Conservation (phyloP, 331 rosid genomes). For the Phaseolus coccineus region DNA sequence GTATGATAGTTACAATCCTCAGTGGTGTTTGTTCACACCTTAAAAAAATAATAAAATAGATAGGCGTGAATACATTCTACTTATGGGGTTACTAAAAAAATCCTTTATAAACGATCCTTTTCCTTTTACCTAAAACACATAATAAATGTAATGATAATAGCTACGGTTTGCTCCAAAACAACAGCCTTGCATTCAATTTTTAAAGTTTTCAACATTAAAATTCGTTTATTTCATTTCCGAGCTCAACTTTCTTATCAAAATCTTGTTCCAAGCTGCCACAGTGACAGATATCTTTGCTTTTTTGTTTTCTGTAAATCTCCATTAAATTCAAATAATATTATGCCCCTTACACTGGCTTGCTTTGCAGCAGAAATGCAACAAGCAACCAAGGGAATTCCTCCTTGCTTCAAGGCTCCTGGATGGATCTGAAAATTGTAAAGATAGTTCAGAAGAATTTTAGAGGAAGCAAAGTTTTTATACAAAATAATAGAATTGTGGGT, state of each 20-base stretch:
- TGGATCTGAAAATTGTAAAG: slow-evolving; percentile 74
- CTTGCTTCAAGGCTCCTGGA: slow-evolving; percentile 87
- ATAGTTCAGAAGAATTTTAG: slow-evolving; percentile 37
- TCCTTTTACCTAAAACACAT: background rate
- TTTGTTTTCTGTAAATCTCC: slow-evolving; percentile 18
- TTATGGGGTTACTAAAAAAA: background rate
- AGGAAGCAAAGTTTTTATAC: slow-evolving; percentile 27
- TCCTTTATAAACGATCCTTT: background rate
- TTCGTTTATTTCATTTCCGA: slow-evolving; percentile 14
- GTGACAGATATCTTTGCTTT: slow-evolving; percentile 20
- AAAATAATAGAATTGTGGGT: slow-evolving; percentile 27
- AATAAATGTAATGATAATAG: slow-evolving; percentile 12
- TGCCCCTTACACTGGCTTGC: slow-evolving; percentile 81
- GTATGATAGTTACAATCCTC: no score
- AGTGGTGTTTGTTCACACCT: background rate
- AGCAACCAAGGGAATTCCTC: slow-evolving; percentile 89
- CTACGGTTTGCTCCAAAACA: slow-evolving; percentile 8
- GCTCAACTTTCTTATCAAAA: slow-evolving; percentile 16
- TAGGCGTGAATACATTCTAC: background rate
- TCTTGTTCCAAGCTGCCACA: slow-evolving; percentile 28
- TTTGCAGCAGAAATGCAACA: slow-evolving; percentile 93
- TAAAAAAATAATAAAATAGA: slow-evolving; percentile 3
- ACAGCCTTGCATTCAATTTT: background rate
- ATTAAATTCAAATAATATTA: slow-evolving; percentile 32
- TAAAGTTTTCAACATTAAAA: slow-evolving; percentile 12